A percentile compares a stretch with the other conserved stretches of the same genome.
Evolutionary conservation across 2,329 filamentous ascomycete species (phyloP).

Genomic region (Pseudogymnoascus sp.): DNA sequence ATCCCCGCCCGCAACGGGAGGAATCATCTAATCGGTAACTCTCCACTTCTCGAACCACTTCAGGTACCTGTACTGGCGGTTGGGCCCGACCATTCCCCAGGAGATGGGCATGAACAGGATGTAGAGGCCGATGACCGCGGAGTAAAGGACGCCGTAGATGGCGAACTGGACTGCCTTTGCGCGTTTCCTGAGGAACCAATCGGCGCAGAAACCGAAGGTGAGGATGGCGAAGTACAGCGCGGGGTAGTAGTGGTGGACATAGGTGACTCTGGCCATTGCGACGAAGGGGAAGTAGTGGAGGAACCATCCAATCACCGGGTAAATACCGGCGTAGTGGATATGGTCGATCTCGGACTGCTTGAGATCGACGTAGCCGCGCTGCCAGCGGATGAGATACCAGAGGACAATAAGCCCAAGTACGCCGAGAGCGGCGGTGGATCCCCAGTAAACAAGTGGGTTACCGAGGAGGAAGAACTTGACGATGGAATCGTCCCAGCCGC

Average conservation of each 20-base stretch:
- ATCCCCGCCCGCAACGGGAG: neutral
- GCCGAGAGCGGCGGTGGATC: slow-evolving; percentile 70
- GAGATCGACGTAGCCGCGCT: slow-evolving; percentile 84
- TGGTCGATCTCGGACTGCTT: slow-evolving; percentile 75
- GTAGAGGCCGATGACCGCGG: slow-evolving; percentile 70
- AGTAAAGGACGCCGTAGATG: slow-evolving; percentile 69
- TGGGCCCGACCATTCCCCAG: slow-evolving; percentile 87
- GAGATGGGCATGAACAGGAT: slow-evolving; percentile 86
- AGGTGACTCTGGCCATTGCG: slow-evolving; percentile 96
- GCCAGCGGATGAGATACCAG: slow-evolving; percentile 92
- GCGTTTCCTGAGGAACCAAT: slow-evolving; percentile 70
- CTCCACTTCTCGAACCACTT: slow-evolving; percentile 88
- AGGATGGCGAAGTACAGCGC: slow-evolving; percentile 96
- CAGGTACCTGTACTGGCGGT: slow-evolving; percentile 79
- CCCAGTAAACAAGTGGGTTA: slow-evolving; percentile 96
- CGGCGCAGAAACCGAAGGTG: slow-evolving; percentile 75
- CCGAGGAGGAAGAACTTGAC: slow-evolving; percentile 98
- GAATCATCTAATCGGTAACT: slow-evolving; percentile 24
- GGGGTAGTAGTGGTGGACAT: slow-evolving; percentile 98
- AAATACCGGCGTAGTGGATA: slow-evolving; percentile 87
- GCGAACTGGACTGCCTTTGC: slow-evolving; percentile 55
- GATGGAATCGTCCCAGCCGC: slow-evolving; percentile 90
- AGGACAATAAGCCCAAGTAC: slow-evolving; percentile 62
- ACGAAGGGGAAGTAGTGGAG: slow-evolving; percentile 94
- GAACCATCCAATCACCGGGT: slow-evolving; percentile 89